These are phyloP conservation scores for Zygoascus biomembranicola DNA, from an alignment of 805 yeast genomes.

Conservation along the genomic window DNA sequence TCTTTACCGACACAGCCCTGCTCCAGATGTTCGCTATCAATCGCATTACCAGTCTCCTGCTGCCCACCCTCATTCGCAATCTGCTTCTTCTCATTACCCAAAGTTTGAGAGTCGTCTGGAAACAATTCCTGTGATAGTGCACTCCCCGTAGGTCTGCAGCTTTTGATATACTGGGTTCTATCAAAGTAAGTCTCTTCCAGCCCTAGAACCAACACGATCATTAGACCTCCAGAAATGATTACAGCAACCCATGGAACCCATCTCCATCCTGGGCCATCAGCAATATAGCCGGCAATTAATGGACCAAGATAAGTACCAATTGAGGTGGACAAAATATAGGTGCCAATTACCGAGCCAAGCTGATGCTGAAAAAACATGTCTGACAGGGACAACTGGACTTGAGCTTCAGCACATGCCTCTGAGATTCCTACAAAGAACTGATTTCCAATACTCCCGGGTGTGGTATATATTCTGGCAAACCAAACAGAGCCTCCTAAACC, in stretches of 20 bases:
- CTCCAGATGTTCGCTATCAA: background rate
- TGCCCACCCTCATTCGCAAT: background rate
- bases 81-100: background rate
- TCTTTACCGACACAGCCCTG: background rate
- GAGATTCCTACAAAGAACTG: constrained; percentile 70
- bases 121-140: too few relatives aligned
- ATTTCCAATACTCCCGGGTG: constrained; percentile 63
- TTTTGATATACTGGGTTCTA: constrained; percentile 17
- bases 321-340: constrained; percentile 67
- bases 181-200: constrained; percentile 61
- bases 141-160: background rate
- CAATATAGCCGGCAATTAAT: constrained; percentile 62
- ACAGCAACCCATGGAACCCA: constrained; percentile 71
- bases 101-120: background rate
- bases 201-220: constrained; percentile 46
- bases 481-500: constrained; percentile 63
- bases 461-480: constrained; percentile 50
- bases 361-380: constrained; percentile 77
- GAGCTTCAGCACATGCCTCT: constrained; percentile 71
- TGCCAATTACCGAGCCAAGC: constrained; percentile 59
- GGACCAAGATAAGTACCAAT: constrained; percentile 78
- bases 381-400: constrained; percentile 53
- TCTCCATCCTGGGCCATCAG: constrained; percentile 49
- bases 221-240: constrained; percentile 53
- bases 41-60: background rate